These are phyloP conservation scores for Hexamita inflata DNA, from an alignment of 208 protist genomes.

Conservation along the genomic window DNA sequence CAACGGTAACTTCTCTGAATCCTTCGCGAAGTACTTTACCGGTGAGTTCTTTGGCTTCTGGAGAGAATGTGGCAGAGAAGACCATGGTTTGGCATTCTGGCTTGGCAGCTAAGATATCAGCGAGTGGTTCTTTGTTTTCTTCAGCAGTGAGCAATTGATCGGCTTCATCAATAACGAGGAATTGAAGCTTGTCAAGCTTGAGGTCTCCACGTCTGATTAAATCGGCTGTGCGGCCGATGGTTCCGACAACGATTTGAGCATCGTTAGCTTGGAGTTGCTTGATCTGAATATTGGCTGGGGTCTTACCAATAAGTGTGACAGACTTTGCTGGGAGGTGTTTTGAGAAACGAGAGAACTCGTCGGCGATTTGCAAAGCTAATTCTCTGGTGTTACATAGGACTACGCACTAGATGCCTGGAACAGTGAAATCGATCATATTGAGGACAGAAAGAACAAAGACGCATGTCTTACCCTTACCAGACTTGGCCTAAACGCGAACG, in stretches of 20 bases:
- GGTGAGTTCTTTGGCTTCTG: constrained; percentile 72
- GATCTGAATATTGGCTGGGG: background rate
- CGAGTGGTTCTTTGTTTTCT: constrained; percentile 81
- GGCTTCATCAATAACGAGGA: constrained; percentile 97
- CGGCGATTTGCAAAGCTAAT: constrained; percentile 25
- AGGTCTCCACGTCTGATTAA: constrained; percentile 52
- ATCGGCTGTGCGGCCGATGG: constrained; percentile 35
- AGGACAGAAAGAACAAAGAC: constrained; percentile 94
- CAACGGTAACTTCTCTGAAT: constrained; percentile 89
- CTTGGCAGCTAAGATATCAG: constrained; percentile 83
- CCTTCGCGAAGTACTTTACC: constrained; percentile 88
- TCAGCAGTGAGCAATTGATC: constrained; percentile 80
- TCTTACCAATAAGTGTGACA: background rate
- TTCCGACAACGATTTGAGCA: constrained; percentile 42
- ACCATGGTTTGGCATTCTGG: constrained; percentile 92
- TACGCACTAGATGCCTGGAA: constrained; percentile 39
- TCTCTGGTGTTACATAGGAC: constrained; percentile 33
- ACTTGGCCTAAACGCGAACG: constrained; percentile 94
- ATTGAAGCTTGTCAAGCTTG: constrained; percentile 73
- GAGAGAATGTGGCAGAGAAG: constrained; percentile 94
- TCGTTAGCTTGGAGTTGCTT: background rate
- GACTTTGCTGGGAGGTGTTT: background rate
- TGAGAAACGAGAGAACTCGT: constrained; percentile 24
- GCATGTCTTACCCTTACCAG: constrained; percentile 99
- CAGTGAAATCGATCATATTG: constrained; percentile 83